Base-by-base conservation (phyloP, 345 rosid genomes). In the Clarkia xantiana region DNA sequence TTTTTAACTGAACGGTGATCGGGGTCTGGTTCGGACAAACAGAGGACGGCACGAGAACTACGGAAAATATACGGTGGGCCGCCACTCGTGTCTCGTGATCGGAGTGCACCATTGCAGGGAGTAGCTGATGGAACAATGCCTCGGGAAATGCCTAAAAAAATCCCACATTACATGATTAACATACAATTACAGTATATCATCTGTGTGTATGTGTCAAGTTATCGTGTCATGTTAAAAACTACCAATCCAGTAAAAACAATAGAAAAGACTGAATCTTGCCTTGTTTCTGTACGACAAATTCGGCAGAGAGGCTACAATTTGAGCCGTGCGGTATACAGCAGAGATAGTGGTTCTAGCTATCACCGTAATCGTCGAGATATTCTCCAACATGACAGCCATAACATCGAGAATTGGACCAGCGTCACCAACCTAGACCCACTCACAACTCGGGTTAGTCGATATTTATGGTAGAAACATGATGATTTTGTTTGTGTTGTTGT, bases 71-170 rank as follows among this genome's bases (percentile, higher is more conserved):
- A 47, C 80, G 76, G 74, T 93, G 96, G 55, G 95, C 96, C 18
- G 90, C 85, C 73, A 87, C 67, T 61, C 94, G 73, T 42, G 94
- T 78, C 75, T 82, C 90, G 65, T 74, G 90, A 59, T 93, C 96
- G 56, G 94, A 90, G 69, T 87, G 94, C 68, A 87, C 82, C 99
- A 93, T 84, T 42, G 84, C 88, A 59, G 80, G 86, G 57, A 93
- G 90, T 68, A 93, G 66, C 57, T 87, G 95, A 74, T 87, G 87
- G 68, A 93, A 93, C 60, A 93, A 73, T 69, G 91, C 76, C 73
- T 87, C 99, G 0, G 96, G 94, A 53, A 87, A 93, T 60, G 95
- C 79, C 99, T 93, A 64, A 12, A 45, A 15, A n/a, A n/a, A n/a
- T n/a, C n/a, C n/a, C n/a, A n/a, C n/a, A n/a, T n/a, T n/a, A n/a